phyloP scores from a whole-genome alignment of 345 rosid genomes.

The Corymbia maculata region DNA sequence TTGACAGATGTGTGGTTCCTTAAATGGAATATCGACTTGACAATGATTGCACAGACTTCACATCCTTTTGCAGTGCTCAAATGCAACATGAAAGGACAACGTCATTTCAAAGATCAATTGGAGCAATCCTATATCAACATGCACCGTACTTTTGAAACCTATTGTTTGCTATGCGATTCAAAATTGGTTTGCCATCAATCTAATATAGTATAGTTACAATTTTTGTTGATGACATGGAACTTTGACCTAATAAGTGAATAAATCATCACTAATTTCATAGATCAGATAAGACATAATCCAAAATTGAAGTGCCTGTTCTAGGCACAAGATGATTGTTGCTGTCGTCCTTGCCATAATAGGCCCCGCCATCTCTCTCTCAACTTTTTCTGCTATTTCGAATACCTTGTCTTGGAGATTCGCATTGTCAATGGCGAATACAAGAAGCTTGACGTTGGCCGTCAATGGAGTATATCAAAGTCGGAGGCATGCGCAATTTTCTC shows the following conservation, averaged over 20 bases:
- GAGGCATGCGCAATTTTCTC: not conserved
- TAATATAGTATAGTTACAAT: not conserved
- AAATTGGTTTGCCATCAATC: not conserved
- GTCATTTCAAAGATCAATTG: not conserved
- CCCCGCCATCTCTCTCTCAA: not conserved
- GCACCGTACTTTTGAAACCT: not conserved
- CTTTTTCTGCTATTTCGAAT: not conserved
- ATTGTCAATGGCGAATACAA: not conserved
- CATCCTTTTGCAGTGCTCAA: not conserved
- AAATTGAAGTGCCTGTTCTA: not conserved
- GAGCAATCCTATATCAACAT: not conserved
- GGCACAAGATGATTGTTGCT: not conserved
- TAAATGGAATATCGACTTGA: not conserved
- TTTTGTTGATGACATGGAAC: not conserved
- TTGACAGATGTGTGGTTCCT: not conserved
- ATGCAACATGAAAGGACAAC: not conserved
- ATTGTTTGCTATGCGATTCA: not conserved
- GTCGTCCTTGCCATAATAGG: not conserved
- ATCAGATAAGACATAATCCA: not conserved
- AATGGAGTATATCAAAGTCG: not conserved
- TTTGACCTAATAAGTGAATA: not conserved
- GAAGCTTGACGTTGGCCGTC: not conserved
- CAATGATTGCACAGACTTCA: not conserved
- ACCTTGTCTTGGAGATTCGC: not conserved
- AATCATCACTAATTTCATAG: not conserved